phyloP scores from a whole-genome alignment of 768 basidiomycete genomes.

The Roridomyces roridus region DNA sequence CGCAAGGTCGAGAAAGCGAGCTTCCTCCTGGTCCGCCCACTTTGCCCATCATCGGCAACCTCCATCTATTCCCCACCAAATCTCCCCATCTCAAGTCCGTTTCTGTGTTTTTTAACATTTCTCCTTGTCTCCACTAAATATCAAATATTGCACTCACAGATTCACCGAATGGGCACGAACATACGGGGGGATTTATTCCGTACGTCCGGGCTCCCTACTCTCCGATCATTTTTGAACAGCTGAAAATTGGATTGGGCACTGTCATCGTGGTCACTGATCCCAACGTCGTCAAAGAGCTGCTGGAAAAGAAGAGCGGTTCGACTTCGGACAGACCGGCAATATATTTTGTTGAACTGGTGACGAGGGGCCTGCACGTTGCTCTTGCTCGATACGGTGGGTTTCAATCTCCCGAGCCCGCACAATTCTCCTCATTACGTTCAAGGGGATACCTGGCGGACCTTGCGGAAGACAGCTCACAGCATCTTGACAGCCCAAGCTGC shows the following conservation, averaged over 20 bases:
- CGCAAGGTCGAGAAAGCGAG: slow-evolving; percentile 3
- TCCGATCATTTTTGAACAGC: not conserved
- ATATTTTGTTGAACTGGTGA: slow-evolving; percentile 26
- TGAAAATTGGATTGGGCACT: slow-evolving; percentile 28
- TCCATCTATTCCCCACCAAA: slow-evolving; percentile 18
- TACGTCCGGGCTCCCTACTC: slow-evolving; percentile 1
- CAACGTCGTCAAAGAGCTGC: slow-evolving; percentile 31
- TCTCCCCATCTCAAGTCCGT: slow-evolving; percentile 20
- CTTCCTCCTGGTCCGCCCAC: slow-evolving; percentile 25
- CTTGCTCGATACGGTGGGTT: slow-evolving; percentile 23
- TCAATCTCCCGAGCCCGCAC: not conserved
- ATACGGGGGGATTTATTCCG: slow-evolving; percentile 36
- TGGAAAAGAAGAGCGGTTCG: slow-evolving; percentile 31
- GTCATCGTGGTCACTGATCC: slow-evolving; percentile 31
- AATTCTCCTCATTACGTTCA: not conserved
- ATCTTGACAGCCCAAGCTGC: slow-evolving; percentile 30
- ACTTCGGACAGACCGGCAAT: slow-evolving; percentile 32
- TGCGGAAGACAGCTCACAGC: slow-evolving; percentile 19
- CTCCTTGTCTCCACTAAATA: too few species aligned
- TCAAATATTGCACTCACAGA: slow-evolving; percentile 7
- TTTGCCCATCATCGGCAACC: slow-evolving; percentile 14
- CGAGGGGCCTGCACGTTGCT: slow-evolving; percentile 25
- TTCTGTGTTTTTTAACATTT: not conserved
- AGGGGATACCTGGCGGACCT: slow-evolving; percentile 16
- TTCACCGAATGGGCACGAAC: slow-evolving; percentile 35